Evolutionary conservation across 345 rosid genomes (phyloP).

Genomic region (Diplotaxis tenuifolia): DNA sequence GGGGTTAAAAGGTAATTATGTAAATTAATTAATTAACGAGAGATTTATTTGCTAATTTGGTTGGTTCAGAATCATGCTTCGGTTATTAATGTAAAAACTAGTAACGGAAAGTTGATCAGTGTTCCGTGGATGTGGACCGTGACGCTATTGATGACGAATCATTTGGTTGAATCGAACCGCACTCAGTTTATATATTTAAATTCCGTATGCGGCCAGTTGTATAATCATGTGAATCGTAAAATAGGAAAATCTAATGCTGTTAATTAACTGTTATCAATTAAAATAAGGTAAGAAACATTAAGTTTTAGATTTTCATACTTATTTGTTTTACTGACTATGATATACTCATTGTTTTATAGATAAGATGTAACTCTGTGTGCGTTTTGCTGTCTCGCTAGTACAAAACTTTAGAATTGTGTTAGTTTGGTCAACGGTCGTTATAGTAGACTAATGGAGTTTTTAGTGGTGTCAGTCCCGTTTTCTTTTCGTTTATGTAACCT

Average conservation of each 20-base stretch:
- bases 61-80: slow-evolving; percentile 1
- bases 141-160: slow-evolving; percentile 48
- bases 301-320: not conserved
- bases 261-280: not conserved
- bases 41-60: not conserved
- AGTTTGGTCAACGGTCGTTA: not conserved
- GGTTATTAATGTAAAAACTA: not conserved
- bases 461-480: too few relatives aligned
- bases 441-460: too few relatives aligned
- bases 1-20: not conserved
- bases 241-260: not conserved
- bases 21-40: not conserved
- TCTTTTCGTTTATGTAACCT: too few relatives aligned
- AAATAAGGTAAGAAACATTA: not conserved
- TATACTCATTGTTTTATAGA: not conserved
- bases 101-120: slow-evolving; percentile 13
- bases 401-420: not conserved
- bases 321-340: not conserved
- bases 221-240: not conserved
- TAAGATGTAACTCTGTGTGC: not conserved
- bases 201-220: slow-evolving; percentile 41
- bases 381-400: not conserved
- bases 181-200: not conserved
- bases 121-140: slow-evolving; percentile 3
- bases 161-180: slow-evolving; percentile 4